Percentiles rank a stretch among this genome's conserved stretches.
These are phyloP conservation scores for Penicillium sclerotigenum DNA, from an alignment of 2,329 filamentous ascomycete species.

Conservation along the genomic window DNA sequence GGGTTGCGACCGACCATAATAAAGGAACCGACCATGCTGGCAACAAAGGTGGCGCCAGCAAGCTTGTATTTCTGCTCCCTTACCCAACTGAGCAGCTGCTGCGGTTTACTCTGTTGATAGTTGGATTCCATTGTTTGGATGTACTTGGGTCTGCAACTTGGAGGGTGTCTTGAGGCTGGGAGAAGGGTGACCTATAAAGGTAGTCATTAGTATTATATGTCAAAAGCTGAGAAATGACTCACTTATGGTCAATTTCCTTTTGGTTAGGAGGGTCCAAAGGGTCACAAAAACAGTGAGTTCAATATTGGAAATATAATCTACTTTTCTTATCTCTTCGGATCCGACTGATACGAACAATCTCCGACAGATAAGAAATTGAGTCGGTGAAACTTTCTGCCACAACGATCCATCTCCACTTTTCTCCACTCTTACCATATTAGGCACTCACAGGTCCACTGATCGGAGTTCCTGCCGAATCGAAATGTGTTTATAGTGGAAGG, in stretches of 20 bases:
- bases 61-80: neutral
- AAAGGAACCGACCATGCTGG: neutral
- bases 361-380: neutral
- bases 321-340: neutral
- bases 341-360: constrained; percentile 3
- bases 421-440: neutral
- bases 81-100: neutral
- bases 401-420: neutral
- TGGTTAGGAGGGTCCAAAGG: neutral
- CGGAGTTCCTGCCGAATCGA: neutral
- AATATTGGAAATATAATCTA: too few species aligned
- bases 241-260: neutral
- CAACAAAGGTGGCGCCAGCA: neutral
- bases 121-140: neutral
- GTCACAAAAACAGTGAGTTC: neutral
- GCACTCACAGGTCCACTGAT: neutral
- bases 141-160: neutral
- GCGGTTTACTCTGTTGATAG: neutral
- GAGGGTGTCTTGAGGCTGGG: neutral
- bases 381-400: neutral
- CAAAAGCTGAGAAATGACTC: neutral
- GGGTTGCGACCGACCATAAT: neutral
- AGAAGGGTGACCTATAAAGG: neutral
- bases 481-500: neutral
- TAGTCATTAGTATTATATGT: neutral